Percentiles rank a stretch among this genome's conserved stretches.
These are phyloP conservation scores for Penicillium waksmanii DNA, from an alignment of 495 filamentous ascomycete genomes.

Conservation along the genomic window DNA sequence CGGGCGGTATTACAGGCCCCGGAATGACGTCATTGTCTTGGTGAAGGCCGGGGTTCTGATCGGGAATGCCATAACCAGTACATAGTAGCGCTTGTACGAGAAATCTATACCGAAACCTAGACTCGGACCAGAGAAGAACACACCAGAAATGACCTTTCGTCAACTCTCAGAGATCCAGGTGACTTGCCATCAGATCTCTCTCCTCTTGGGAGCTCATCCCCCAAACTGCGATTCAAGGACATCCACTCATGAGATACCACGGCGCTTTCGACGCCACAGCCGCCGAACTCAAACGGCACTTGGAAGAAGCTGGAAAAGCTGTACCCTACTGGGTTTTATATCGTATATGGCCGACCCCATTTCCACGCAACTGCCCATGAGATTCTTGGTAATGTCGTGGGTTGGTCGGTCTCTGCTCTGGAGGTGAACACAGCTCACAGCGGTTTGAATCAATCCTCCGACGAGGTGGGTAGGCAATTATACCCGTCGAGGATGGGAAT, in stretches of 20 bases:
- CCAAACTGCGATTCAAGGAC: conserved; percentile 66
- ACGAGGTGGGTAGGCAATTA: too few species aligned
- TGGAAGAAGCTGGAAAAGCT: conserved; percentile 57
- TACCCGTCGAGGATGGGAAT: too few species aligned
- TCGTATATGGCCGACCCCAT: conserved; percentile 66
- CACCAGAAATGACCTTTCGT: conserved; percentile 34
- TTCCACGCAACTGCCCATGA: conserved; percentile 72
- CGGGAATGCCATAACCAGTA: not conserved
- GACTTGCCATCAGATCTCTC: conserved; percentile 63
- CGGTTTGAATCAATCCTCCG: too few species aligned
- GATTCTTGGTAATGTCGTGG: conserved; percentile 64
- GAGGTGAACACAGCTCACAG: conserved; percentile 50
- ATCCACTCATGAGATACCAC: conserved; percentile 66
- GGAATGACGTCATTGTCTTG: conserved; percentile 17
- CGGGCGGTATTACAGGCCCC: not conserved
- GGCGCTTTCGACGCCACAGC: conserved; percentile 52
- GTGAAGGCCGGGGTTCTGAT: not conserved
- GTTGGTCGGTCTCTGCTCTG: conserved; percentile 68
- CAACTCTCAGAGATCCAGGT: conserved; percentile 54
- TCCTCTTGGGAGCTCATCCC: conserved; percentile 59
- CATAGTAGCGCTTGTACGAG: not conserved
- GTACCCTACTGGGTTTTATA: conserved; percentile 67
- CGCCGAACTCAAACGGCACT: conserved; percentile 54
- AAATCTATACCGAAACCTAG: not conserved
- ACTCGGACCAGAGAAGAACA: too few species aligned